Conservation (phyloP, 2,329 filamentous ascomycete species). For the Graphium sp. region DNA sequence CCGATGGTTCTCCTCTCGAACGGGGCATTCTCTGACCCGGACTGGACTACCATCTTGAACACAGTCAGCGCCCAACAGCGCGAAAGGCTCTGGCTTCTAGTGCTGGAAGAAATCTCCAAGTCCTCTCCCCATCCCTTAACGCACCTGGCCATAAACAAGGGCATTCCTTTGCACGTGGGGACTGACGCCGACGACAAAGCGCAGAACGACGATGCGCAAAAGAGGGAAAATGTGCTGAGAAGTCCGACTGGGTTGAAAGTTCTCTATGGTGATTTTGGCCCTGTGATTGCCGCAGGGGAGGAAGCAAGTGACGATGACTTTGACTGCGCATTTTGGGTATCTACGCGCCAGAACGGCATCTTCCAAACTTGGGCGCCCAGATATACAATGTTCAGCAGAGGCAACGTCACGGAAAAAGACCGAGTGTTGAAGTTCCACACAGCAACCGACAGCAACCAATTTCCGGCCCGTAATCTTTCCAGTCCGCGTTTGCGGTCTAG, state of each 20-base stretch:
- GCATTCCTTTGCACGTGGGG: slow-evolving; percentile 31
- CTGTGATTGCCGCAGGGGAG: slow-evolving; percentile 11
- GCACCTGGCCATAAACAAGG: slow-evolving; percentile 43
- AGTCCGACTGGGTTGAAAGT: slow-evolving; percentile 54
- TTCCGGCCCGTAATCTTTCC: not conserved
- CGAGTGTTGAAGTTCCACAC: slow-evolving; percentile 43
- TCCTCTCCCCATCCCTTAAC: slow-evolving; percentile 26
- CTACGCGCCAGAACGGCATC: slow-evolving; percentile 63
- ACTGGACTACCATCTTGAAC: slow-evolving; percentile 21
- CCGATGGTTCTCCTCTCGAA: slow-evolving; percentile 44
- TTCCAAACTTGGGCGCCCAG: slow-evolving; percentile 72
- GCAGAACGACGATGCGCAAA: slow-evolving; percentile 5
- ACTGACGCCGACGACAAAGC: not conserved
- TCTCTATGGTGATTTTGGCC: slow-evolving; percentile 61
- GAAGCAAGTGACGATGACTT: slow-evolving; percentile 35
- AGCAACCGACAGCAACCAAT: slow-evolving; percentile 1
- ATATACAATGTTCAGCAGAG: slow-evolving; percentile 88
- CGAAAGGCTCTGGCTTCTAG: slow-evolving; percentile 25
- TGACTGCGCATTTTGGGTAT: slow-evolving; percentile 57
- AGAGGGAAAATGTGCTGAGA: slow-evolving; percentile 51
- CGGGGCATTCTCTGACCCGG: slow-evolving; percentile 30
- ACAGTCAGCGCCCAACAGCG: slow-evolving; percentile 9
- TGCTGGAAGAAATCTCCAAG: slow-evolving; percentile 28
- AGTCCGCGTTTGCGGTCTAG: not conserved
- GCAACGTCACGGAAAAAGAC: slow-evolving; percentile 80